Evolutionary conservation across 352 stramenopile species (phyloP), one percentile per base, ranked within the genome.

Genomic region (Globisporangium echinulatum): DNA sequence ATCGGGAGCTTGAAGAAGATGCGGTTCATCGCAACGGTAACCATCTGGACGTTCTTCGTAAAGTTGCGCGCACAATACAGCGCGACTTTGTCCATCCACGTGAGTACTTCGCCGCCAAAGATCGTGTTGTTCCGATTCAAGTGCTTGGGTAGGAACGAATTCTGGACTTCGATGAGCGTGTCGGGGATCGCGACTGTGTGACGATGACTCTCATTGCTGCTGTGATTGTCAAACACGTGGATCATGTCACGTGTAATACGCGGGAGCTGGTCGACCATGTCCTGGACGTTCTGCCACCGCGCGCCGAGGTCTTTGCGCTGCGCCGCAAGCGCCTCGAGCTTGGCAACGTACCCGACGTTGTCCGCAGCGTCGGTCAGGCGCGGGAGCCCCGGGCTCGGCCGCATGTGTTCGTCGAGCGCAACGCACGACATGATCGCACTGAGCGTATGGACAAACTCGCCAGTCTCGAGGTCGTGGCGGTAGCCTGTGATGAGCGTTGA

Each of bases 41-140:
- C 65, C 52, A 71, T 71, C 54, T 67, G 58, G 33, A 38, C 49
- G 51, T 66, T 71, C 50, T 69, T 69, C 15, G 62, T 70, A 39
- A 71, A 71, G 38, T 71, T 69, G 39, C 55, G 58, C 25, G 62
- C 65, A 15, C 65, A 71, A 54, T 70, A 71, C 11, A 62, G 49
- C 25, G 65, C 65, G 4, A 62, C 65, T 47, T 71, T 69, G 54
- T 71, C 65, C 62, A 66, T 47, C 38, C 57, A 67, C 47, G 56
- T 57, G 62, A 60, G 58, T 54, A 87, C 69, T 63, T 88, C 79
- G n/a, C 75, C 79, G 4, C 79, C 79, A 60, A 87, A 87, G 49
- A 87, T 87, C 54, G 79, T 88, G 61, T 88, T 82, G 73, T 88
- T 88, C 36, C 74, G 73, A 68, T 87, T 89, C 44, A 89, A 42